Conservation (phyloP, 2,329 filamentous ascomycete species). For the Gremmenia infestans region DNA sequence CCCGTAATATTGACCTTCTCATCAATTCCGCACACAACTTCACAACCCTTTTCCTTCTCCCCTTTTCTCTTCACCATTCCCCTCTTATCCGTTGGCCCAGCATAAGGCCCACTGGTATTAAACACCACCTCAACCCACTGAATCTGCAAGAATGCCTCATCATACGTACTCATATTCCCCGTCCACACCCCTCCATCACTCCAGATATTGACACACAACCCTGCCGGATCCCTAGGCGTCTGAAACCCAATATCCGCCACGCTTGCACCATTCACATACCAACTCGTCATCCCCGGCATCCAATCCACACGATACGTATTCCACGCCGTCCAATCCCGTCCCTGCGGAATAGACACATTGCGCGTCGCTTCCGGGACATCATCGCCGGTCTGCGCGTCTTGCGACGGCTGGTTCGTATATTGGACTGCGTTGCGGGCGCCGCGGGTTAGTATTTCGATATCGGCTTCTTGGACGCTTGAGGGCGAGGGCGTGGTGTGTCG, state of each 20-base stretch:
- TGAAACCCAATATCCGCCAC: slow-evolving; percentile 28
- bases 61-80: slow-evolving; percentile 21
- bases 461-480: slow-evolving; percentile 26
- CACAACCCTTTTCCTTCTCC: slow-evolving; percentile 18
- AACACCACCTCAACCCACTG: slow-evolving; percentile 31
- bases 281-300: slow-evolving; percentile 26
- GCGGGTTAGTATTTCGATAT: slow-evolving; percentile 30
- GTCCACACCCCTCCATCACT: slow-evolving; percentile 29
- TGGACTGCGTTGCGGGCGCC: slow-evolving; percentile 25
- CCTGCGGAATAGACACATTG: slow-evolving; percentile 18
- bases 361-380: slow-evolving; percentile 17
- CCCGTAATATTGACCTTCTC: slow-evolving; percentile 24
- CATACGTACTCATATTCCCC: slow-evolving; percentile 25
- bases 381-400: slow-evolving; percentile 17
- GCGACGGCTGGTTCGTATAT: slow-evolving; percentile 29
- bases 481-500: slow-evolving; percentile 3
- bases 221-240: slow-evolving; percentile 21
- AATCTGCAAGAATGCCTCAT: slow-evolving; percentile 28
- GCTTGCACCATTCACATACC: slow-evolving; percentile 28
- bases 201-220: slow-evolving; percentile 31
- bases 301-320: slow-evolving; percentile 30
- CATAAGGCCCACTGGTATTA: slow-evolving; percentile 25
- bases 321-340: slow-evolving; percentile 26
- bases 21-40: slow-evolving; percentile 27
- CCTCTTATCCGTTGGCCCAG: slow-evolving; percentile 3